These are phyloP conservation scores for Aspergillus ruber DNA, from an alignment of 2,329 filamentous ascomycete species.

Conservation along the genomic window DNA sequence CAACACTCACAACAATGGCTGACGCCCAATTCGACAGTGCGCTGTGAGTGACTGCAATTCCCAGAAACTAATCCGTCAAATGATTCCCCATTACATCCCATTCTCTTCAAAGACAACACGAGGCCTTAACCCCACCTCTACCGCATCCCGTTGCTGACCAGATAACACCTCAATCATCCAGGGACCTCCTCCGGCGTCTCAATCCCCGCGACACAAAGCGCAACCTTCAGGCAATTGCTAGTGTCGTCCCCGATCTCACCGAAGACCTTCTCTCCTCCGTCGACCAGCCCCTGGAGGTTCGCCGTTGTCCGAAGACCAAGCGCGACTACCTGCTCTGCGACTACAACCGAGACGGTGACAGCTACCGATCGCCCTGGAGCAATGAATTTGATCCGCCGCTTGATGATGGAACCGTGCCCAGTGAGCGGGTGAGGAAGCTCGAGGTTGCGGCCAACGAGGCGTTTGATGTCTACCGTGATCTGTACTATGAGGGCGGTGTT, in stretches of 20 bases:
- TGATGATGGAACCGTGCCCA: constrained; percentile 79
- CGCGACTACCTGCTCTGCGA: constrained; percentile 97
- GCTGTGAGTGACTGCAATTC: constrained; percentile 34
- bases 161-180: constrained; percentile 34
- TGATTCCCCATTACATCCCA: background rate
- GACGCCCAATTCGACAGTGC: constrained; percentile 48
- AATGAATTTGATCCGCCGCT: constrained; percentile 95
- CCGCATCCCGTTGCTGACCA: constrained; percentile 20
- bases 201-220: constrained; percentile 86
- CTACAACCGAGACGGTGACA: constrained; percentile 98
- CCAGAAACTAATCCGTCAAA: background rate
- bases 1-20: constrained; percentile 29
- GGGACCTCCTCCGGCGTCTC: constrained; percentile 94
- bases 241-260: constrained; percentile 81
- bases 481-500: constrained; percentile 89
- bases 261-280: constrained; percentile 97
- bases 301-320: constrained; percentile 78
- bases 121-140: background rate
- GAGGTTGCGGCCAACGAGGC: constrained; percentile 91
- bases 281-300: constrained; percentile 84
- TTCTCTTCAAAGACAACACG: background rate
- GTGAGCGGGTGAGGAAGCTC: constrained; percentile 85
- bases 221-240: constrained; percentile 84
- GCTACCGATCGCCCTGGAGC: constrained; percentile 96
- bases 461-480: constrained; percentile 91